phyloP scores from a whole-genome alignment of 257 asterid genomes.

The Nicotiana noctiflora region DNA sequence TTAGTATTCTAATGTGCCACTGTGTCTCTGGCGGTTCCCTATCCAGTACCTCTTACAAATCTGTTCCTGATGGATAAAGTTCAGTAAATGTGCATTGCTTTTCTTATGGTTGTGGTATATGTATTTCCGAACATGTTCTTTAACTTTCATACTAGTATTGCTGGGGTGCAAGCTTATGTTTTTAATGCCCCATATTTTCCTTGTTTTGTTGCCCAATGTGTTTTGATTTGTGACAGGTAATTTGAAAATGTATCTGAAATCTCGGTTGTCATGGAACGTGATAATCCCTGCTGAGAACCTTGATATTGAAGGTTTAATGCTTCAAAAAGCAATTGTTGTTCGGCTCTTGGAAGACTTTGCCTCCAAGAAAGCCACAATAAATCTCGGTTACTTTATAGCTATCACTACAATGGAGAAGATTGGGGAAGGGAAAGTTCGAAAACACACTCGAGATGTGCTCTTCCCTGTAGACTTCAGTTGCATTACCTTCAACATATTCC shows the following conservation, averaged over 20 bases:
- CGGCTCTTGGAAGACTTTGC: constrained; percentile 62
- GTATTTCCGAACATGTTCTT: not conserved
- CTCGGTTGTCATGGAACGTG: constrained; percentile 60
- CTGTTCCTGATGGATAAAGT: not conserved
- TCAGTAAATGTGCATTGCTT: not conserved
- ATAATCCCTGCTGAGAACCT: constrained; percentile 53
- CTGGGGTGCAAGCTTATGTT: not conserved
- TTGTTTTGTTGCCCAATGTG: not conserved
- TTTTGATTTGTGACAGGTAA: constrained; percentile 1
- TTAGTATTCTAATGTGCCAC: not conserved
- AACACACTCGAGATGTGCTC: constrained; percentile 44
- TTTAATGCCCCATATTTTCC: not conserved
- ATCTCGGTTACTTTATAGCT: constrained; percentile 59
- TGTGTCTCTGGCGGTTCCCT: not conserved
- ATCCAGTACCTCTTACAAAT: not conserved
- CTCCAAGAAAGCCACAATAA: constrained; percentile 47
- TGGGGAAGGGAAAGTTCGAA: constrained; percentile 54
- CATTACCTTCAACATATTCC: constrained; percentile 66
- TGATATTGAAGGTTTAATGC: constrained; percentile 53
- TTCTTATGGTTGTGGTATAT: not conserved
- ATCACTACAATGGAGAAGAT: constrained; percentile 53
- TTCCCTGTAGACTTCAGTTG: constrained; percentile 73
- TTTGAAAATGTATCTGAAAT: constrained; percentile 46
- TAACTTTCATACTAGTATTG: not conserved
- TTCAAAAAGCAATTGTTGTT: constrained; percentile 54